Evolutionary conservation across 1,284 basidiomycete species (phyloP), one percentile per base, ranked within the genome.

Genomic region (Heterobasidion annosum): DNA sequence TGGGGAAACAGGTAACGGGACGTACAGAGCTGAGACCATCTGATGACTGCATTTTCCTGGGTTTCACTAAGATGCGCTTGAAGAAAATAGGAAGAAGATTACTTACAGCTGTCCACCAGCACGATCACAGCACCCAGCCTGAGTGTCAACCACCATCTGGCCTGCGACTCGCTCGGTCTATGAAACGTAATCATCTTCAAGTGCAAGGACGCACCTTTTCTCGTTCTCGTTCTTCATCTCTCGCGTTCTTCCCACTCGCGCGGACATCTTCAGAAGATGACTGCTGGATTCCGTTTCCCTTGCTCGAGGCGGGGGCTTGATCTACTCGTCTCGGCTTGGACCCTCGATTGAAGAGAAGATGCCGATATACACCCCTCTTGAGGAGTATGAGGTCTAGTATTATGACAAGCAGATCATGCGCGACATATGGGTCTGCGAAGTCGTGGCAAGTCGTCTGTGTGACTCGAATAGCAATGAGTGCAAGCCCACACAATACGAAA

Each of bases 391-490:
- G 74, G 68, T 96, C 93, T 47, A 96, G 75, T 1, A 92, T 70
- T 18, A 96, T 73, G 0, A 85, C 84, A 51, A 94, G 72, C 0
- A 77, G 71, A 59, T 93, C 91, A 59, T 94, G 88, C 65, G 96
- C 92, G 57, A 96, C 90, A 60, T 95, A 91, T 56, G 90, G 91
- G 67, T 97, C 93, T 0, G 86, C 86, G 64, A 95, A 92, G 10
- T 73, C 71, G 53, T 77, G 75, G 65, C 92, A 94, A 34, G 59
- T 58, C 10, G 65, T 60, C 68, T 70, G 50, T 18, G 16, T 19
- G 45, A 50, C 53, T 40, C 15, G 10, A 35, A 19, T 48, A 34
- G 34, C 33, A 43, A 34, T 45, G 56, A 34, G 32, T 37, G 33
- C 59, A 55, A 60, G 15, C 25, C 25, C 25, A 5, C 4, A 5